Evolutionary conservation across 1,284 basidiomycete species (phyloP).

Genomic region (Gomphus sp.): DNA sequence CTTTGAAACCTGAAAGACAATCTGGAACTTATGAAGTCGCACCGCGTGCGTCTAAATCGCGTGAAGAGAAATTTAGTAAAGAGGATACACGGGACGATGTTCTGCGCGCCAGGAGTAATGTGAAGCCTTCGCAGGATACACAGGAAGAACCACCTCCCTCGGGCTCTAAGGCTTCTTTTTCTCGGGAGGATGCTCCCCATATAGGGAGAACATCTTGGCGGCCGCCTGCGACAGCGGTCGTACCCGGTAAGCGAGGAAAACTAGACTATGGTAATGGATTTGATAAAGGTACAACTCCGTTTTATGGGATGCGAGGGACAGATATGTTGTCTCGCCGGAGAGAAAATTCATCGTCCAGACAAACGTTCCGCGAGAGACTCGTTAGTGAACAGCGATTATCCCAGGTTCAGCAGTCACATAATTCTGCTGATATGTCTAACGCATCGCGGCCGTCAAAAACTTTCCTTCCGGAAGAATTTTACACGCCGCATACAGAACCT

Average conservation of each 20-base stretch:
- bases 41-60: background rate
- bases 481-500: conserved; percentile 1
- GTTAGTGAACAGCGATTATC: background rate
- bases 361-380: background rate
- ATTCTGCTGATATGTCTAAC: background rate
- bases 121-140: background rate
- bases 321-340: background rate
- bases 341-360: background rate
- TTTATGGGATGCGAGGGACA: background rate
- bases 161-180: background rate
- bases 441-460: background rate
- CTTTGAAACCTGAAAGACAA: background rate
- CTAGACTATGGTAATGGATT: background rate
- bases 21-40: conserved; percentile 2
- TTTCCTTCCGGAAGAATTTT: background rate
- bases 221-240: background rate
- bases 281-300: background rate
- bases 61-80: background rate
- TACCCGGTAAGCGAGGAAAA: background rate
- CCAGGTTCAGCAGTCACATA: background rate
- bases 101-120: background rate
- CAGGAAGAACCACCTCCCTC: background rate
- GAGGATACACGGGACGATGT: background rate
- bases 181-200: conserved; percentile 5
- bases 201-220: background rate